Base-by-base conservation (phyloP, 345 rosid species). In the Alliaria petiolata region DNA sequence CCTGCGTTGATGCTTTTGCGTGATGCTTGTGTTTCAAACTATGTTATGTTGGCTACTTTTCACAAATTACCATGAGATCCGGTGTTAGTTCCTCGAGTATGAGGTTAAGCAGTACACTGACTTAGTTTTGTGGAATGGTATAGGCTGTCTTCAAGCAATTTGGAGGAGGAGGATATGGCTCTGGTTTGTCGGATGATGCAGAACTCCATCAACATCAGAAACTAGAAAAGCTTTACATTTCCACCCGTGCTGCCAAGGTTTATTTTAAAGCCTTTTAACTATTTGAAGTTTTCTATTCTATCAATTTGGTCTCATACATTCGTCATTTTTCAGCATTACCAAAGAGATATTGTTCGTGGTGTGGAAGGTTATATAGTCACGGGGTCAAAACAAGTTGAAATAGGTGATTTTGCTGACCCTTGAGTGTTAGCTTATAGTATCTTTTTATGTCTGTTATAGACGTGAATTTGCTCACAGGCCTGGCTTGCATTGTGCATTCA, bases 121-220 rank as follows among this genome's bases (percentile, higher is more conserved):
- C 58, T 26, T 25, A 3, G 20, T 15, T 44, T 69, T 49, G 2
- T 71, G 39, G 7, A 34, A 67, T 69, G 26, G 50, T 67, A 56
- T 69, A 93, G 98, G 98, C 98, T 75, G 98, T 93, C 55, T 75
- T 89, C 76, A 93, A 91, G 81, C 98, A 93, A 76, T 93, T 93
- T 82, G 97, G 97, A 58, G 97, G 81, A 35, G 85, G 91, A 59
- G 98, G 95, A 39, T 86, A 86, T 71, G 98, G 96, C 66, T 62
- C 75, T 67, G 55, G 88, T 64, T 55, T 88, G 70, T 66, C 91
- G n/a, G 97, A 93, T 80, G 95, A 89, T 70, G 86, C 84, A 22
- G 97, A 93, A 70, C 76, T 87, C 30, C 86, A 82, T 17, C 98
- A 87, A 31, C 98, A 93, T 83, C 96, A 93, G 81, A 93, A 83